Evolutionary conservation across 257 asterid genomes (phyloP).

Genomic region (Plantago elongata): DNA sequence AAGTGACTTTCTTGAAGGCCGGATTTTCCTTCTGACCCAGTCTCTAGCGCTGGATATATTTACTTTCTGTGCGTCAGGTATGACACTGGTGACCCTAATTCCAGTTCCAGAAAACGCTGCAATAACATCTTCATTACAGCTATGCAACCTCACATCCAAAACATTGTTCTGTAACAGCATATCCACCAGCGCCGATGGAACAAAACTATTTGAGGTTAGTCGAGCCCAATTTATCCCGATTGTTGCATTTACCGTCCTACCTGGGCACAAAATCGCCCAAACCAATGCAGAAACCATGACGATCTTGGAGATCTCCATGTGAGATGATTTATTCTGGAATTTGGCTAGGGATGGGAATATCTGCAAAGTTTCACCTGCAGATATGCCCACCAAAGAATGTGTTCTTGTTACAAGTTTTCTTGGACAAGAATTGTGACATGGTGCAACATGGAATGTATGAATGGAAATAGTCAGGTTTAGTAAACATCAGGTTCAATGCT

Average conservation of each 20-base stretch:
- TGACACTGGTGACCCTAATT: slow-evolving; percentile 12
- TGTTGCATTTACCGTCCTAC: not conserved
- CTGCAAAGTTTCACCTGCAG: no score
- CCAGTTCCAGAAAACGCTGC: slow-evolving; percentile 21
- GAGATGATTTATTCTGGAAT: no score
- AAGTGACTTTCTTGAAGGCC: not conserved
- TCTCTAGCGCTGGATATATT: not conserved
- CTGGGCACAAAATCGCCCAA: not conserved
- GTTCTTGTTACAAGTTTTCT: no score
- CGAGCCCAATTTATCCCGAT: slow-evolving; percentile 34
- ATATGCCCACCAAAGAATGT: no score
- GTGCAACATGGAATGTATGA: no score
- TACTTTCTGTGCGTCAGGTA: rapidly evolving
- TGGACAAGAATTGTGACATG: no score
- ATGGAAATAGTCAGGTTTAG: no score
- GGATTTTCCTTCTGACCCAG: not conserved
- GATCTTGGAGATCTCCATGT: not conserved
- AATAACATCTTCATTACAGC: slow-evolving; percentile 5
- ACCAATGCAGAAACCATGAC: not conserved
- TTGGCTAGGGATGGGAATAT: no score
- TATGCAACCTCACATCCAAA: slow-evolving; percentile 7
- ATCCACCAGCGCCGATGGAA: slow-evolving; percentile 36
- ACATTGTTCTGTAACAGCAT: slow-evolving; percentile 28
- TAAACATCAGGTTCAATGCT: no score
- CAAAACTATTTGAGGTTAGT: slow-evolving; percentile 15